Evolutionary conservation across 148 eudicot genomes (phyloP).

Genomic region (Rhododendron henanense): DNA sequence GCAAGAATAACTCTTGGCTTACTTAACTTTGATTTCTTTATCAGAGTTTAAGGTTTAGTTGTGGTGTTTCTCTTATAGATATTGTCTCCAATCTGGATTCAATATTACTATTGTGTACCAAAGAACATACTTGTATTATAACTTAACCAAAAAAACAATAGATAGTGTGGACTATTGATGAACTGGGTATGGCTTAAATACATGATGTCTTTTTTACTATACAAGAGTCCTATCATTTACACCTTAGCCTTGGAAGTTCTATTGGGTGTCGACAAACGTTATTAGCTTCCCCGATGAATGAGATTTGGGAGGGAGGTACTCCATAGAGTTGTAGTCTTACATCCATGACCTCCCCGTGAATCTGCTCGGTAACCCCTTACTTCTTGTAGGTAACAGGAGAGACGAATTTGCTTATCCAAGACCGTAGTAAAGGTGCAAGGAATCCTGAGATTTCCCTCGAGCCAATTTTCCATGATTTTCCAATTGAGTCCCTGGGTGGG

Average conservation of each 20-base stretch:
- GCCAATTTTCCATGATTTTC: no score
- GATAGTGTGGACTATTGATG: background rate
- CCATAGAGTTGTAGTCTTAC: background rate
- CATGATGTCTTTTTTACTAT: background rate
- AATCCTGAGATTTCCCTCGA: no score
- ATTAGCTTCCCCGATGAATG: background rate
- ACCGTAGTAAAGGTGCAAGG: no score
- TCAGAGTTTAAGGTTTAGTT: no score
- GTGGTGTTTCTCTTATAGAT: no score
- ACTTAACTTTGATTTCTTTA: no score
- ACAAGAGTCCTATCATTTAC: background rate
- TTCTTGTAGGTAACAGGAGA: background rate
- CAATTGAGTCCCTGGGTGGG: no score
- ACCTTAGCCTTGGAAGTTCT: background rate
- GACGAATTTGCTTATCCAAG: background rate
- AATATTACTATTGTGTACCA: no score
- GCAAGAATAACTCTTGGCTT: no score
- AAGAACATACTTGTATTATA: no score
- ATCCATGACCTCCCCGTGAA: background rate
- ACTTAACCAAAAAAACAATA: no score
- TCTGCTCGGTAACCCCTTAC: background rate
- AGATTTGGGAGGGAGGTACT: background rate
- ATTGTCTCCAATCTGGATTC: no score
- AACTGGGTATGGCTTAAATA: background rate
- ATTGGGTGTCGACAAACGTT: background rate